These are phyloP conservation scores for Mycena albidolilacea DNA, from an alignment of 768 basidiomycete species.

Conservation along the genomic window DNA sequence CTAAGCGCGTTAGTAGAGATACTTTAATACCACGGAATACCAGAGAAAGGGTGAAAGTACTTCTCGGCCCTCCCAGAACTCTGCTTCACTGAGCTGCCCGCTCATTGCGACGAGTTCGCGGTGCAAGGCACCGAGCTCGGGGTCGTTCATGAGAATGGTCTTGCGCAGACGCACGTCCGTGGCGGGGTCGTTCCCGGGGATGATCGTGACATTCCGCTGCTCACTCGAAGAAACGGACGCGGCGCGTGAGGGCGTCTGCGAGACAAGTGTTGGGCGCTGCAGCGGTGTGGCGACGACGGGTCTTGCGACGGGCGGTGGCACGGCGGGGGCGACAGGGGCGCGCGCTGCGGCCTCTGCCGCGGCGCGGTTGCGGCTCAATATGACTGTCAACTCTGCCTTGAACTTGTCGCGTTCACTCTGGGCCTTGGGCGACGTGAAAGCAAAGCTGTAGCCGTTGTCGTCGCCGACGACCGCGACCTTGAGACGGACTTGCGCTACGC, in stretches of 20 bases:
- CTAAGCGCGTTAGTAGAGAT: conserved; percentile 54
- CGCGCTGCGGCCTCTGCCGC: conserved; percentile 51
- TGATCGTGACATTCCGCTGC: conserved; percentile 54
- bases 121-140: conserved; percentile 86
- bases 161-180: conserved; percentile 83
- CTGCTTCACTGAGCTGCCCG: conserved; percentile 89
- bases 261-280: conserved; percentile 49
- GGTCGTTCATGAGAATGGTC: conserved; percentile 82
- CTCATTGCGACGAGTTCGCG: conserved; percentile 85
- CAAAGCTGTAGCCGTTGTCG: conserved; percentile 86
- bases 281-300: conserved; percentile 50
- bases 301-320: conserved; percentile 44
- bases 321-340: conserved; percentile 46
- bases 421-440: conserved; percentile 81
- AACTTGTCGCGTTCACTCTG: conserved; percentile 84
- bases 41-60: conserved; percentile 55
- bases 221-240: conserved; percentile 63
- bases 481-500: conserved; percentile 82
- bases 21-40: conserved; percentile 28
- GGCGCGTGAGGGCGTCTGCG: conserved; percentile 73
- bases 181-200: conserved; percentile 71
- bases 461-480: conserved; percentile 80
- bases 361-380: conserved; percentile 82
- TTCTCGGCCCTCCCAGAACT: conserved; percentile 98
- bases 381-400: conserved; percentile 83